These are phyloP conservation scores for Euphorbia schlechtendalii DNA, from an alignment of 441 rosid species.

Conservation along the genomic window DNA sequence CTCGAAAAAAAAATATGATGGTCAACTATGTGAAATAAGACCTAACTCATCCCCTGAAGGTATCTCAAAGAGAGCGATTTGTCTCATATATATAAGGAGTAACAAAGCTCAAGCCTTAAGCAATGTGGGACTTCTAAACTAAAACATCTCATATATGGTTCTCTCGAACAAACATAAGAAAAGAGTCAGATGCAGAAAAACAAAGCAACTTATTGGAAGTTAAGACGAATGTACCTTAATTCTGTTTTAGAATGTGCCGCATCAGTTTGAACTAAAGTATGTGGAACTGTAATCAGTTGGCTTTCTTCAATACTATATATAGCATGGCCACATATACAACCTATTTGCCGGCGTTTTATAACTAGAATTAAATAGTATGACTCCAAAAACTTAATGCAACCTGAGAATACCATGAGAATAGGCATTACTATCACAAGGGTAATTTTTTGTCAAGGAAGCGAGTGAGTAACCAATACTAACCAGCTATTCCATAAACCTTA, in stretches of 20 bases:
- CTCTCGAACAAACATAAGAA: too few relatives aligned
- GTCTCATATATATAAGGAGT: too few relatives aligned
- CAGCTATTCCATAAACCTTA: slow-evolving; percentile 90
- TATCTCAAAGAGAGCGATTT: too few relatives aligned
- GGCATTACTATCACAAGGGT: slow-evolving; percentile 1
- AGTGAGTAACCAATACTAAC: slow-evolving; percentile 33
- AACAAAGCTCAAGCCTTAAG: too few relatives aligned
- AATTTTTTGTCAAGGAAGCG: background rate
- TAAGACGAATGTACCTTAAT: slow-evolving; percentile 49
- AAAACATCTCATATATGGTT: too few relatives aligned
- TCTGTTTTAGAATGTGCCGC: slow-evolving; percentile 90
- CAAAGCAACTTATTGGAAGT: slow-evolving; percentile 2
- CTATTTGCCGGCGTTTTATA: slow-evolving; percentile 85
- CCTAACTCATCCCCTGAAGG: too few relatives aligned
- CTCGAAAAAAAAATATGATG: too few relatives aligned
- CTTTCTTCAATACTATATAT: slow-evolving; percentile 86
- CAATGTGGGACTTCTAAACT: too few relatives aligned
- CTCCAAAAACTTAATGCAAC: slow-evolving; percentile 92
- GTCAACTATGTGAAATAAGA: too few relatives aligned
- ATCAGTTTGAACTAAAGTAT: slow-evolving; percentile 76
- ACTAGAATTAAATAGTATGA: slow-evolving; percentile 89
- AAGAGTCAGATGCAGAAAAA: background rate
- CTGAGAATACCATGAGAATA: slow-evolving; percentile 30
- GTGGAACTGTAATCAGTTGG: slow-evolving; percentile 86
- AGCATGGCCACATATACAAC: slow-evolving; percentile 91